Conservation (phyloP, 169 alveolate genomes). For the Plasmodium knowlesi region DNA sequence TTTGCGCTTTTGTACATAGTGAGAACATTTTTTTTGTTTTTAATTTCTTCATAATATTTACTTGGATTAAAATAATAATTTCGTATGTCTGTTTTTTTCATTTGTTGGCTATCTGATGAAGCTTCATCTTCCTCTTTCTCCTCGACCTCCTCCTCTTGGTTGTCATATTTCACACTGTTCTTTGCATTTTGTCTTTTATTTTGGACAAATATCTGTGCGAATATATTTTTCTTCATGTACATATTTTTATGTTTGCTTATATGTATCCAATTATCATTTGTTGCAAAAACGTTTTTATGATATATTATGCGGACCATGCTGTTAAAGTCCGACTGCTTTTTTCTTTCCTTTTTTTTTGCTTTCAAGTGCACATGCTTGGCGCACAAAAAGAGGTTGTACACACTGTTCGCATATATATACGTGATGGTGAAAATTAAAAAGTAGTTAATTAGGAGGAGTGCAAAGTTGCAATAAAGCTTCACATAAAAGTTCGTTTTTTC, state of each 20-base stretch:
- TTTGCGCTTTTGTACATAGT: conserved; percentile 45
- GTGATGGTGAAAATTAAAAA: conserved; percentile 42
- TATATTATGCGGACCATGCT: conserved; percentile 52
- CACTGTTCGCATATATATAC: conserved; percentile 34
- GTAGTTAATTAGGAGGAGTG: conserved; percentile 10
- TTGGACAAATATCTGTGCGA: conserved; percentile 69
- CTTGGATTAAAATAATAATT: conserved; percentile 24
- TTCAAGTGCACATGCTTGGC: conserved; percentile 46
- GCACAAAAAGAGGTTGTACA: conserved; percentile 26
- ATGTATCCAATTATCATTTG: conserved; percentile 30
- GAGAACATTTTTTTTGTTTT: conserved; percentile 50
- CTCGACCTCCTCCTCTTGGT: background rate
- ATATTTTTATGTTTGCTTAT: conserved; percentile 47
- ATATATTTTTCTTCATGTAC: conserved; percentile 60
- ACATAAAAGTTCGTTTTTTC: background rate
- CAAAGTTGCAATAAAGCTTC: background rate
- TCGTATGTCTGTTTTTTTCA: conserved; percentile 25
- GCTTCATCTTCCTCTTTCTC: conserved; percentile 11
- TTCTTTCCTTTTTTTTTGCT: conserved; percentile 49
- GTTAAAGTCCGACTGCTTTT: conserved; percentile 45
- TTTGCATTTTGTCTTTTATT: conserved; percentile 41
- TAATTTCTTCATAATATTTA: conserved; percentile 61
- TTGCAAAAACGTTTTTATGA: conserved; percentile 40
- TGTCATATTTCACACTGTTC: conserved; percentile 44
- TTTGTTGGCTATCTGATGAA: conserved; percentile 31